Evolutionary conservation across 768 basidiomycete genomes (phyloP), one percentile per base, ranked within the genome.

Genomic region (Tulasnella sp.): DNA sequence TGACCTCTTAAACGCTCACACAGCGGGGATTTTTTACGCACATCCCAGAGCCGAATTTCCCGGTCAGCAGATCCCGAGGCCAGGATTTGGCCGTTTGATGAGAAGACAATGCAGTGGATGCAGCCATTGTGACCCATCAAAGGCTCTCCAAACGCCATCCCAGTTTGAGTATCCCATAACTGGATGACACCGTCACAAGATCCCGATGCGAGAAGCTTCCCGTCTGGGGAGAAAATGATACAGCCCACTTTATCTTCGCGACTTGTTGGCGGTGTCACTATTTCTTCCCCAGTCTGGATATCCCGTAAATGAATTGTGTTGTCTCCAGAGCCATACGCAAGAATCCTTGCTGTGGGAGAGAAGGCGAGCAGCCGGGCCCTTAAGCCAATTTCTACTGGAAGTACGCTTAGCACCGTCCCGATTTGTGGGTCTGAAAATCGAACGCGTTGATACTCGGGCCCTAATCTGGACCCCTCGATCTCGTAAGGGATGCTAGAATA

Each of bases 151-250:
- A 52, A 24, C 31, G 27, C 38, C 16, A 36, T 24, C 31, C 71
- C 40, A 7, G 79, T 80, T 31, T 71, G 52, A 8, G 36, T 27
- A 73, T 80, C 79, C 80, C 80, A 80, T 2, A 80, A 3, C 16
- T 27, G 68, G 27, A 52, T 80, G 2, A 21, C 39, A 24, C 74
- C 80, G 34, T 75, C 44, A n/a, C 77, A 10, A n/a, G 79, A 80
- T 31, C 46, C 76, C 16, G 79, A 80, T 36, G 75, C 79, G 24
- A 80, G 27, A 8, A n/a, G 21, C 24, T 24, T 31, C 4, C 76
- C 76, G 34, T 80, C 76, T 14, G 78, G 79, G 12, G 76, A 80
- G 39, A 77, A 80, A 27, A 24, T 19, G 39, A 80, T 75, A 36
- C 42, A 79, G 18, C n/a, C 9, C 27, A 80, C 62, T 36, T 31